A percentile compares a stretch with the other conserved stretches of the same genome.
Conservation (phyloP, 495 filamentous ascomycete species). For the Podospora comata region DNA sequence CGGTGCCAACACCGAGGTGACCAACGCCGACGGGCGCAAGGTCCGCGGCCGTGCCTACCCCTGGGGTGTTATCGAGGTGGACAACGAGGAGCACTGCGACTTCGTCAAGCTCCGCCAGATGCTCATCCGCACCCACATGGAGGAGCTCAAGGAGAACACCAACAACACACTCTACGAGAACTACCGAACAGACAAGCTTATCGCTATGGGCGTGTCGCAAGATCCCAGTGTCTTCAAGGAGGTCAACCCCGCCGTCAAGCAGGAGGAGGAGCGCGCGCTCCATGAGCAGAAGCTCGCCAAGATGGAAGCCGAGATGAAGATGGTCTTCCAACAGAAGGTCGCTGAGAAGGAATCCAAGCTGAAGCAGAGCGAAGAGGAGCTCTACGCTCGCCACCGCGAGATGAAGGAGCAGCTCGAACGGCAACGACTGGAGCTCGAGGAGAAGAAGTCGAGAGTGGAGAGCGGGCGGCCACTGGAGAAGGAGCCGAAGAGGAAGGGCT, state of each 20-base stretch:
- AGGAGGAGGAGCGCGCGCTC: slow-evolving; percentile 94
- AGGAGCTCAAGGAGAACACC: slow-evolving; percentile 99
- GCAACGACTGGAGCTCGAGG: slow-evolving; percentile 89
- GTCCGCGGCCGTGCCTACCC: slow-evolving; percentile 96
- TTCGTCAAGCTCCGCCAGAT: slow-evolving; percentile 99
- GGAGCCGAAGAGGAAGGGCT: slow-evolving; percentile 94
- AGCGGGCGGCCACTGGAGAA: slow-evolving; percentile 93
- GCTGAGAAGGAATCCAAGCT: slow-evolving; percentile 99
- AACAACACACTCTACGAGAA: slow-evolving; percentile 99
- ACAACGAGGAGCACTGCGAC: slow-evolving; percentile 99
- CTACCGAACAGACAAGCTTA: slow-evolving; percentile 98
- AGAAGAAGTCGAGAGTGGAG: slow-evolving; percentile 93
- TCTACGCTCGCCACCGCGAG: slow-evolving; percentile 95
- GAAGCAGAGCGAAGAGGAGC: slow-evolving; percentile 97
- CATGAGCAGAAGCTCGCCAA: slow-evolving; percentile 99
- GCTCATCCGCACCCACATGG: slow-evolving; percentile 99
- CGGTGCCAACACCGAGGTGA: slow-evolving; percentile 90
- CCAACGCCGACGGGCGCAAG: slow-evolving; percentile 85
- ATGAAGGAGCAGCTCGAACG: slow-evolving; percentile 99
- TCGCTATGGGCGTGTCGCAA: slow-evolving; percentile 95
- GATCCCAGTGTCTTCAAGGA: slow-evolving; percentile 99
- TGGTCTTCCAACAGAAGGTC: slow-evolving; percentile 99
- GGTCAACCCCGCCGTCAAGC: slow-evolving; percentile 99
- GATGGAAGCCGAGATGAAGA: slow-evolving; percentile 99
- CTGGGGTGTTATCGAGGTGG: slow-evolving; percentile 98